Base-by-base conservation (phyloP, 805 yeast genomes). In the Teunomyces funiuensis region DNA sequence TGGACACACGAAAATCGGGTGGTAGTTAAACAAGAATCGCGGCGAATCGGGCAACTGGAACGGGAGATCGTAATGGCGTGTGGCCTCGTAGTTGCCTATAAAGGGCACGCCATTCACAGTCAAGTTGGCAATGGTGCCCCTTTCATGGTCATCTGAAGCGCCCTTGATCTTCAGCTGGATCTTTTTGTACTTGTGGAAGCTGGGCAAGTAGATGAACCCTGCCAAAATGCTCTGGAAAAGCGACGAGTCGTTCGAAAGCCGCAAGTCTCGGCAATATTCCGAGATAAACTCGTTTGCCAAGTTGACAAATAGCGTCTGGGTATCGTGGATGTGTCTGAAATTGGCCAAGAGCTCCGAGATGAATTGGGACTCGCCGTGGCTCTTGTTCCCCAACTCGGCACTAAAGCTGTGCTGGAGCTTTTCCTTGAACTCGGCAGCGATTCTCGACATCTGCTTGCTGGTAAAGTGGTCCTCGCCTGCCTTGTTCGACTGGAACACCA, bases 1-100 rank as follows among this genome's bases (percentile, higher is more conserved):
- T 3, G 75, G 74, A 46, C 75, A 70, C n/a, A 69, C 66, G 51
- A 70, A 70, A 9, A 70, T 68, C 4, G 74, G 73, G 51, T 70
- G 75, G 50, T 63, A 63, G 25, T 61, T 58, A 52, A 70, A 70
- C 19, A 69, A 52, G 40, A 68, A 66, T 40, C 69, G 50, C 48
- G 61, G 64, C 10, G 66, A 52, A 43, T 69, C 72, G 0, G 73
- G 70, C 15, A 70, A 49, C 47, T 65, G 72, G 49, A 70, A 70
- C 6, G 75, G 74, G 29, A 70, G 47, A 42, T 70, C 75, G 37
- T 37, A 60, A 17, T 45, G 52, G 46, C 46, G 56, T 3, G 60
- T 31, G 3, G 34, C 34, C 15, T 31, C 25, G 34, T 31, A 31
- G 34, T 31, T 31, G 25, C 18, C 23, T 8, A 31, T 31, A 25